Conservation (phyloP, 768 basidiomycete species). For the Boletus rubropictus region DNA sequence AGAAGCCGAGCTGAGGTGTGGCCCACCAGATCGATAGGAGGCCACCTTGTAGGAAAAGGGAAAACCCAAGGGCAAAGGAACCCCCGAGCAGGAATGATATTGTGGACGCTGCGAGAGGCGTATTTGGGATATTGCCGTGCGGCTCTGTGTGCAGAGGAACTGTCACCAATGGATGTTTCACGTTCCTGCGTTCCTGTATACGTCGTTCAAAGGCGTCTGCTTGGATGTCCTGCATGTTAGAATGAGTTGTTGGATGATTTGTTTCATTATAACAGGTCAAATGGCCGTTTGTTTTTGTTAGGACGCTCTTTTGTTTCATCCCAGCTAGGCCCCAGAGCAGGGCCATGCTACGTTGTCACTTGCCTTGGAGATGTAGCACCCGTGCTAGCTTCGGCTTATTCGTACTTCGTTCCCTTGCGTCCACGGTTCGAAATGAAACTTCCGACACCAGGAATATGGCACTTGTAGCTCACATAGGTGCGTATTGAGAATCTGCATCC, state of each 20-base stretch:
- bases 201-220: slow-evolving; percentile 38
- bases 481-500: slow-evolving; percentile 13
- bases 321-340: background rate
- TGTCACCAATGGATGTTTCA: slow-evolving; percentile 46
- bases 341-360: slow-evolving; percentile 19
- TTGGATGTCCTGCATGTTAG: slow-evolving; percentile 30
- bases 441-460: slow-evolving; percentile 68
- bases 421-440: slow-evolving; percentile 28
- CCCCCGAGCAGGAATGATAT: slow-evolving; percentile 86
- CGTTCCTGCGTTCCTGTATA: slow-evolving; percentile 37
- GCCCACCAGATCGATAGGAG: slow-evolving; percentile 50
- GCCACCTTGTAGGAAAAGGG: slow-evolving; percentile 46
- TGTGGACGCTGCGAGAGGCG: slow-evolving; percentile 68
- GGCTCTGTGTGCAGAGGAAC: slow-evolving; percentile 37
- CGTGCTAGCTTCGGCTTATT: background rate
- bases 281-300: slow-evolving; percentile 16
- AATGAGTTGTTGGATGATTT: background rate
- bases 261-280: too few species aligned
- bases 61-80: slow-evolving; percentile 53
- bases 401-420: slow-evolving; percentile 19
- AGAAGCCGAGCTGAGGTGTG: slow-evolving; percentile 76
- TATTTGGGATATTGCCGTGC: slow-evolving; percentile 76
- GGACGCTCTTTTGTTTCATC: background rate
- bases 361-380: slow-evolving; percentile 9
- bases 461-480: slow-evolving; percentile 85